Evolutionary conservation across 1,284 basidiomycete genomes (phyloP).

Genomic region (Sporisorium iseilematis-ciliati): DNA sequence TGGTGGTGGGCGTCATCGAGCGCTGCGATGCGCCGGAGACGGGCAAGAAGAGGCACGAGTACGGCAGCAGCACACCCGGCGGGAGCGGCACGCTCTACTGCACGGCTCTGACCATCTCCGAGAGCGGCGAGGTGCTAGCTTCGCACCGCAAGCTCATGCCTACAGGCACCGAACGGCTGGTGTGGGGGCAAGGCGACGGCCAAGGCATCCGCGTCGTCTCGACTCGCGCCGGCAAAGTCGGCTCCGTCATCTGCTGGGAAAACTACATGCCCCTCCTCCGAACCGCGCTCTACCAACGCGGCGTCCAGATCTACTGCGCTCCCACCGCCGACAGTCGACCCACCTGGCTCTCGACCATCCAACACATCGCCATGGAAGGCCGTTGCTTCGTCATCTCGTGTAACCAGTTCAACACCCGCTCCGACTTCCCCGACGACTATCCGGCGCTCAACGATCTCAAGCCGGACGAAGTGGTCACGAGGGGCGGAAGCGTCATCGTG

Average conservation of each 20-base stretch:
- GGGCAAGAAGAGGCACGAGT: conserved; percentile 34
- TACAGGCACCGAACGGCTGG: conserved; percentile 77
- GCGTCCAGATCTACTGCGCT: conserved; percentile 78
- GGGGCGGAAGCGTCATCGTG: conserved; percentile 79
- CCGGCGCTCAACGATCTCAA: conserved; percentile 61
- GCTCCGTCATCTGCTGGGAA: conserved; percentile 50
- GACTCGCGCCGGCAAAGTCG: conserved; percentile 62
- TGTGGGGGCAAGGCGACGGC: conserved; percentile 76
- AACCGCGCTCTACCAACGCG: conserved; percentile 75
- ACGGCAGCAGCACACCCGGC: conserved; percentile 43
- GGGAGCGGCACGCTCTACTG: conserved; percentile 77
- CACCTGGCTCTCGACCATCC: conserved; percentile 78
- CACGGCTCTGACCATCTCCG: conserved; percentile 77
- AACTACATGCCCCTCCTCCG: conserved; percentile 80
- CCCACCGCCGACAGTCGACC: conserved; percentile 79
- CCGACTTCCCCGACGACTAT: conserved; percentile 76
- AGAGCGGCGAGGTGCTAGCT: conserved; percentile 74
- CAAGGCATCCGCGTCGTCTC: conserved; percentile 63
- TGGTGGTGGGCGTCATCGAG: conserved; percentile 80
- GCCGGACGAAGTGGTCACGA: conserved; percentile 75
- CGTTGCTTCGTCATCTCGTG: conserved; percentile 80
- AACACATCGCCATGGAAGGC: conserved; percentile 81
- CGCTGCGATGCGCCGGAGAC: conserved; percentile 67
- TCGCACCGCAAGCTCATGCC: conserved; percentile 82
- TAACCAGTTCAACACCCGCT: conserved; percentile 72